Base-by-base conservation (phyloP, 2,329 filamentous ascomycete species). In the Xylaria sp. region DNA sequence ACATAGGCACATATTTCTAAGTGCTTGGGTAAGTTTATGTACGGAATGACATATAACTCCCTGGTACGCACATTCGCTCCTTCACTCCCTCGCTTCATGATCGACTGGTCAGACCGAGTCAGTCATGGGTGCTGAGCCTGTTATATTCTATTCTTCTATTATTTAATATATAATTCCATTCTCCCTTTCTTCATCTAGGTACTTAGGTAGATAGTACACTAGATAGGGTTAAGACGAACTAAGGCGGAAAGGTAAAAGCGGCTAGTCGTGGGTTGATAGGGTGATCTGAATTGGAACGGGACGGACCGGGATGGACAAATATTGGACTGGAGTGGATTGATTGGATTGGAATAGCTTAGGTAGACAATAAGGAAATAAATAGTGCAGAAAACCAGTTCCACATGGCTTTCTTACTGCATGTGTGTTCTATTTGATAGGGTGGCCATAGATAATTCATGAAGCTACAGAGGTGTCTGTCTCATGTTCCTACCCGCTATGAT, bases 81-180 rank as follows among this genome's bases (percentile, higher is more conserved):
- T 57, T 40, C n/a, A 3, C 16, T 50, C 51, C 5, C 16, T 21
- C 1, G 10, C n/a, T n/a, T 2, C 6, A 13, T 25, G 8, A 27
- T 29, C 10, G 16, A 16, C 35, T 58, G 29, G 2, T 5, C 2
- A 9, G 2, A 21, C 58, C 23, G 16, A 32, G 29, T 51, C 4
- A n/a, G 10, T 1, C 10, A 25, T 23, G 3, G 44, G 12, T 48
- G 21, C 4, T 48, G 27, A 23, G 16, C 23, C 16, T 44, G 13
- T 16, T 21, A 10, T 44, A 18, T 50, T 44, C 18, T 13, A 37
- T 58, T 58, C 57, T 58, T 51, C 23, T 66, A 66, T 37, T 66
- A 59, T 62, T 47, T 66, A 66, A 66, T 66, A 55, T 62, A 44
- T 66, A 66, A 66, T 66, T 32, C 9, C 12, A 12, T 42, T 51